A percentile compares a stretch with the other conserved stretches of the same genome.
Evolutionary conservation across 1,284 basidiomycete genomes (phyloP).

Genomic region (Moniliophthora roreri): DNA sequence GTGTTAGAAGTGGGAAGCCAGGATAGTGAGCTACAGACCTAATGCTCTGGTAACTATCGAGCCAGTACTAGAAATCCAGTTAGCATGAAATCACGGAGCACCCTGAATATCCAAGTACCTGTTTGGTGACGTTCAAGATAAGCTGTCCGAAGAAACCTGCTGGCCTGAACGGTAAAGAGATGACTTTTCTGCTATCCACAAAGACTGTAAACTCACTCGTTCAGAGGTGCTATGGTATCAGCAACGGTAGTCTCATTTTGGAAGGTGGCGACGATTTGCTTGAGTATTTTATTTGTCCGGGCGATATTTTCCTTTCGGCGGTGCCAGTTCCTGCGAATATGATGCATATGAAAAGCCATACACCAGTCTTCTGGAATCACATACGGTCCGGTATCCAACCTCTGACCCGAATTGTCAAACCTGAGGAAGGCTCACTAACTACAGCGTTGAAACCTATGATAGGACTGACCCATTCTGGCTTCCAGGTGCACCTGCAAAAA

Average conservation of each 20-base stretch:
- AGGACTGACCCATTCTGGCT: slow-evolving; percentile 73
- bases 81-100: background rate
- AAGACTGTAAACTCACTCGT: background rate
- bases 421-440: slow-evolving; percentile 41
- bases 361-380: slow-evolving; percentile 15
- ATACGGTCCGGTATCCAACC: slow-evolving; percentile 49
- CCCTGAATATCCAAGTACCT: background rate
- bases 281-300: background rate
- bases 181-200: too few species aligned
- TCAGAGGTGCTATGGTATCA: background rate
- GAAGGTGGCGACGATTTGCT: background rate
- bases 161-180: too few species aligned
- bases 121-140: background rate
- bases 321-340: background rate
- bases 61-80: slow-evolving; percentile 6
- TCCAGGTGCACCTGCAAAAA: slow-evolving; percentile 62
- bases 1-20: too few species aligned
- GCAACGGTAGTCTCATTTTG: background rate
- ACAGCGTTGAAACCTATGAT: background rate
- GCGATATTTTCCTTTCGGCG: background rate
- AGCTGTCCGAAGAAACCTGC: slow-evolving; percentile 1
- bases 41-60: background rate
- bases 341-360: background rate
- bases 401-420: slow-evolving; percentile 88
- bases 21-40: too few species aligned